Base-by-base conservation (phyloP, 495 filamentous ascomycete genomes). In the Penicillium cataractarum region DNA sequence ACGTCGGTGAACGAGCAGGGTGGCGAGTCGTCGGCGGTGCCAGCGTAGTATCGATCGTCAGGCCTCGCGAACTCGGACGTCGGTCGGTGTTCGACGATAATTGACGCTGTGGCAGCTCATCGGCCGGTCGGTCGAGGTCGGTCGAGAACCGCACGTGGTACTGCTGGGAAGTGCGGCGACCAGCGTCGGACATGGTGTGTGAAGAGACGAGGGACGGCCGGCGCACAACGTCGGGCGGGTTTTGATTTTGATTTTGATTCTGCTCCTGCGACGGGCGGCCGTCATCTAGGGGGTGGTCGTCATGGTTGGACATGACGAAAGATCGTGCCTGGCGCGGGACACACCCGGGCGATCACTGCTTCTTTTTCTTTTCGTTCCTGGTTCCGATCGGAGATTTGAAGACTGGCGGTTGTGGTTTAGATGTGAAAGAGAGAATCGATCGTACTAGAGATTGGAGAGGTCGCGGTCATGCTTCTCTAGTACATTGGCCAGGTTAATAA, bases 131-230 rank as follows among this genome's bases (percentile, higher is more conserved):
- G 31, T 78, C 74, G 61, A 79, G 49, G 44, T 81, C 78, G 22
- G 75, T 68, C 9, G 78, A 81, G 42, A 81, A 81, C 2, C 77
- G 76, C 31, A 81, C 77, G 74, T 76, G 76, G 27, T 74, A 54
- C 51, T 35, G 73, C 42, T 76, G 76, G 4, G 75, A 79, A 39
- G 65, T 29, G 12, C 76, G 69, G 9, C 75, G 71, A 27, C 68
- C 74, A 1, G 69, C 64, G 57, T 80, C 78, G 49, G 78, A 78
- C 35, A 71, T 54, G 26, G 74, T 66, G 53, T 70, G 74, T 12
- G 72, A 67, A 8, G 77, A 71, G 8, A 67, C 64, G 22, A 76
- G 60, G 1, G 77, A 73, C 3, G 75, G 67, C 2, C 69, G 74
- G 15, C 63, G 49, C 54, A 58, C 48, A 33, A 59, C 40, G 35